Conservation (phyloP, 73 alveolate genomes). For the Paramecium primaurelia region DNA sequence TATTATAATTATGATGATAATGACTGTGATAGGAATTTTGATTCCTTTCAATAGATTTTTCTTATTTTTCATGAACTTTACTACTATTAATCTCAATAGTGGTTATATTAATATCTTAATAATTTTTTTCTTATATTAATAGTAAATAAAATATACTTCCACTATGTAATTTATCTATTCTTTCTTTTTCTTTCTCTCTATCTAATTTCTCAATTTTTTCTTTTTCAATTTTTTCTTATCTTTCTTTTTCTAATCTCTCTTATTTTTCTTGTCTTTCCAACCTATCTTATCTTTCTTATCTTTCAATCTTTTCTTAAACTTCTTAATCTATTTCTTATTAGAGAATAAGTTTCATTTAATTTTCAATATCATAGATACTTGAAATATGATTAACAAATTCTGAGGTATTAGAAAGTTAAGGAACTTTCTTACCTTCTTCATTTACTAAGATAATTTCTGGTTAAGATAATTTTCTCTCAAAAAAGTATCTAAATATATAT, state of each 20-base stretch:
- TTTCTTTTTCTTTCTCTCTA: not conserved
- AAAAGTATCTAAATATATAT: not conserved
- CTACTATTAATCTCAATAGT: not conserved
- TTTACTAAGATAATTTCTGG: not conserved
- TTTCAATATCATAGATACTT: not conserved
- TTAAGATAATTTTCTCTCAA: not conserved
- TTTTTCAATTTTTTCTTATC: not conserved
- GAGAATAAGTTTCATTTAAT: not conserved
- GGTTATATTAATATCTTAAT: not conserved
- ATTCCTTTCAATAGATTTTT: not conserved
- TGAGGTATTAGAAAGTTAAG: not conserved
- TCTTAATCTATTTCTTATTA: not conserved
- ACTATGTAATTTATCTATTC: not conserved
- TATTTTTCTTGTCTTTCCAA: not conserved
- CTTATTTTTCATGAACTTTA: not conserved
- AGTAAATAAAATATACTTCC: not conserved
- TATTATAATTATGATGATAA: not conserved
- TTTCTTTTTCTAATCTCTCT: not conserved
- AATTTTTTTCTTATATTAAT: not conserved
- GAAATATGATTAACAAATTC: no score
- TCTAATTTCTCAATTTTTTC: not conserved
- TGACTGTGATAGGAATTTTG: not conserved
- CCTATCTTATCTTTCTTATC: not conserved
- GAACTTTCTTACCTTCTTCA: not conserved
- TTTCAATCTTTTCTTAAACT: not conserved